Evolutionary conservation across 164 flowering plant species (phyloP).

Genomic region (Tinospora cordifolia): DNA sequence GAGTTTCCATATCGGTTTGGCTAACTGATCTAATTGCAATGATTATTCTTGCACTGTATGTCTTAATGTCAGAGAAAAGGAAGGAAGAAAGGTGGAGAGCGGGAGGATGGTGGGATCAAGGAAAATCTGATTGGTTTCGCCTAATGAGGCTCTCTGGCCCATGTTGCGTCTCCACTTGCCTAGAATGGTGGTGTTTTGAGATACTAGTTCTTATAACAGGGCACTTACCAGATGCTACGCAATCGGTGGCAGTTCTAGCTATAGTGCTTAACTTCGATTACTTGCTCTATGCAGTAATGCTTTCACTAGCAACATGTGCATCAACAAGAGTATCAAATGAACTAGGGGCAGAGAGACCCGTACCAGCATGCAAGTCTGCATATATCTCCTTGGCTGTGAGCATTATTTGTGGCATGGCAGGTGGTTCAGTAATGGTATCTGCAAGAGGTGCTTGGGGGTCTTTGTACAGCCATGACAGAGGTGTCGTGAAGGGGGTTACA

Average conservation of each 20-base stretch:
- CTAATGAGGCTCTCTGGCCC: constrained; percentile 55
- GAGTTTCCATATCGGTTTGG: constrained; percentile 75
- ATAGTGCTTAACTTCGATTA: constrained; percentile 85
- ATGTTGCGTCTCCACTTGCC: constrained; percentile 84
- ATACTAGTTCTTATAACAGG: constrained; percentile 72
- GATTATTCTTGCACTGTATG: constrained; percentile 36
- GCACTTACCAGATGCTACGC: constrained; percentile 46
- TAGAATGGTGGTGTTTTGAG: constrained; percentile 98
- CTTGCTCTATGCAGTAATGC: constrained; percentile 73
- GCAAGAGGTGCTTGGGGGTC: constrained; percentile 64
- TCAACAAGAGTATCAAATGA: constrained; percentile 78
- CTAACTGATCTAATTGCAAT: constrained; percentile 46
- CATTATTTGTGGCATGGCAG: constrained; percentile 36
- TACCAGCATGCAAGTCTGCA: constrained; percentile 41
- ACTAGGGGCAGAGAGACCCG: constrained; percentile 56
- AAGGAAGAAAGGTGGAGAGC: constrained; percentile 39
- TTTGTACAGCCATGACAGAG: constrained; percentile 53
- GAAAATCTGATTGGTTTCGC: constrained; percentile 43
- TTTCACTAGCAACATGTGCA: constrained; percentile 60
- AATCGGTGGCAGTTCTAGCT: constrained; percentile 53
- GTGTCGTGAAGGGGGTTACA: constrained; percentile 48
- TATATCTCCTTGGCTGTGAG: constrained; percentile 35
- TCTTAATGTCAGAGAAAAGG: constrained; percentile 25
- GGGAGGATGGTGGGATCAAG: constrained; percentile 72
- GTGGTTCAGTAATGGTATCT: constrained; percentile 47